A percentile compares a stretch with the other conserved stretches of the same genome.
Conservation (phyloP, 306 rosid species). For the Morella rubra region DNA sequence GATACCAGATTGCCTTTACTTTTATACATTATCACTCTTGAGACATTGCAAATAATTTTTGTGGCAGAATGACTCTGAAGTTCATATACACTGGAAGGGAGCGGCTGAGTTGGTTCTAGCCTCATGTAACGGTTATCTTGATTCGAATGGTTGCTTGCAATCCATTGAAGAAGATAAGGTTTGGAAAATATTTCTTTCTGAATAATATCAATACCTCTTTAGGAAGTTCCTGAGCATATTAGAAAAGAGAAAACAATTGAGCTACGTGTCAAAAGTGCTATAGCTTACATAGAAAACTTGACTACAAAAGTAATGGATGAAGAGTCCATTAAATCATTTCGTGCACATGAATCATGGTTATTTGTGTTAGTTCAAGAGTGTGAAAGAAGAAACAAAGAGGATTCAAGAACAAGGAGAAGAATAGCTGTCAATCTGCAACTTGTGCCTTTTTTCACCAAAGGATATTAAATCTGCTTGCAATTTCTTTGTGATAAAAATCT, state of each 20-base stretch:
- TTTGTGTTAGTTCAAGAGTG: conserved; percentile 12
- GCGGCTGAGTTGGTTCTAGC: conserved; percentile 90
- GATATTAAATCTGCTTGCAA: no score
- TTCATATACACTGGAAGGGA: conserved; percentile 95
- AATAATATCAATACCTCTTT: neutral
- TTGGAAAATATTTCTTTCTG: conserved; percentile 25
- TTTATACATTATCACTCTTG: conserved; percentile 12
- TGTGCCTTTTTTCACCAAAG: no score
- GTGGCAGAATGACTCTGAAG: conserved; percentile 60
- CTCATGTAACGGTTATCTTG: conserved; percentile 68
- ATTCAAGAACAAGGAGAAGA: no score
- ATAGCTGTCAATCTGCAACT: no score
- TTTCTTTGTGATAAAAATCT: no score
- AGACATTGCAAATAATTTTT: conserved; percentile 25
- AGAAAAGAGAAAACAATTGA: neutral
- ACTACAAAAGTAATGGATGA: conserved; percentile 16
- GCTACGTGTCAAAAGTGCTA: conserved; percentile 19
- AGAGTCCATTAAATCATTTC: conserved; percentile 19
- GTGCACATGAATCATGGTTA: conserved; percentile 11
- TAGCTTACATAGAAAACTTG: conserved; percentile 6
- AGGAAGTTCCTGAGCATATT: conserved; percentile 26
- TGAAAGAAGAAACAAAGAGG: no score
- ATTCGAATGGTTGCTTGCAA: conserved; percentile 59
- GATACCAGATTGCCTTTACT: conserved; percentile 10
- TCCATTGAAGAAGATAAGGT: conserved; percentile 69